These are phyloP conservation scores for Saururus chinensis DNA, from an alignment of 164 flowering plant species.

Conservation along the genomic window DNA sequence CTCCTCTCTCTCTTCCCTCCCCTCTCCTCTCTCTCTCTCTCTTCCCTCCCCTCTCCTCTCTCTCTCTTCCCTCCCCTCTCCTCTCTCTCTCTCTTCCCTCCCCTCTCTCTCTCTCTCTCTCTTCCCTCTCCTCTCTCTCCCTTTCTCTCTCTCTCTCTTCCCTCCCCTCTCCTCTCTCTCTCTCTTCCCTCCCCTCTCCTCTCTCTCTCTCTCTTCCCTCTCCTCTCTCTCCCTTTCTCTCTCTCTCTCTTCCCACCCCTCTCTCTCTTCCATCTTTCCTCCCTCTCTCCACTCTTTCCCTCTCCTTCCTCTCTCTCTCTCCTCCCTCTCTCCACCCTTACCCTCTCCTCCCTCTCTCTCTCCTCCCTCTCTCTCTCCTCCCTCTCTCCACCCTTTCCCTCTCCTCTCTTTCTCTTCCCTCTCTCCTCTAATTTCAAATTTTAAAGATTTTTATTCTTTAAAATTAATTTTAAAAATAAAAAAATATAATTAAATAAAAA, in stretches of 20 bases:
- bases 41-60: background rate
- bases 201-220: conserved; percentile 1
- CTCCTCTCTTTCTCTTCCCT: too few relatives aligned
- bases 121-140: background rate
- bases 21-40: conserved; percentile 1
- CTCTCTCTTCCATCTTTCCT: too few relatives aligned
- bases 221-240: conserved; percentile 2
- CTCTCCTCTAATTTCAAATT: too few relatives aligned
- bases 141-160: conserved; percentile 1
- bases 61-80: background rate
- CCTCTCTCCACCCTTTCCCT: too few relatives aligned
- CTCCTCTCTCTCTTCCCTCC: background rate
- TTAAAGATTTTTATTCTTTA: too few relatives aligned
- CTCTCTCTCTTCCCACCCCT: conserved; percentile 1
- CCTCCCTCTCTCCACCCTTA: too few relatives aligned
- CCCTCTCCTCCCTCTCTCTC: too few relatives aligned
- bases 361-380: background rate
- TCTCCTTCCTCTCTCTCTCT: background rate
- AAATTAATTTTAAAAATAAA: too few relatives aligned
- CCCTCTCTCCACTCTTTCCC: background rate
- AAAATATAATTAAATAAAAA: too few relatives aligned
- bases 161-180: background rate
- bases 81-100: conserved; percentile 1
- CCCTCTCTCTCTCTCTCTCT: conserved; percentile 2
- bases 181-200: background rate